Conservation (phyloP, 1,284 basidiomycete species). For the Wallemia hederae region DNA sequence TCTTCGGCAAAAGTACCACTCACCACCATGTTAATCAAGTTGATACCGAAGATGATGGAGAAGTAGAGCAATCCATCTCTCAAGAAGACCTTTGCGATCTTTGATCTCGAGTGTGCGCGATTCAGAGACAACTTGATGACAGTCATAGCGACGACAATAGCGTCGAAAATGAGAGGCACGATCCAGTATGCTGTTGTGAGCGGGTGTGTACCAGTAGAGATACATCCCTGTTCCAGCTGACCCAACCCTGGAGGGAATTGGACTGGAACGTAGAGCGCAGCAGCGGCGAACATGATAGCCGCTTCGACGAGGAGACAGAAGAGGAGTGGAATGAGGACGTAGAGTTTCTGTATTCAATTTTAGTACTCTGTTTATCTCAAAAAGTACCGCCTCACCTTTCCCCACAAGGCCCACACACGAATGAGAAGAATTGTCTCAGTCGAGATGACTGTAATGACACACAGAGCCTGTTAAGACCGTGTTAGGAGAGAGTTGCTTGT, state of each 20-base stretch:
- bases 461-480: neutral
- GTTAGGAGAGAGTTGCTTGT: neutral
- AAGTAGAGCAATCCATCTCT: neutral
- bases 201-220: neutral
- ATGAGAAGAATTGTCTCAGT: neutral
- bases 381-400: neutral
- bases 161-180: neutral
- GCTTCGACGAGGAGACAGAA: neutral
- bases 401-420: neutral
- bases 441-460: neutral
- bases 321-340: neutral
- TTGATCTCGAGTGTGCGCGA: neutral
- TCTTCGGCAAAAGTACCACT: neutral
- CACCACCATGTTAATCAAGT: neutral
- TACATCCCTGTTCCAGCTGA: neutral
- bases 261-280: neutral
- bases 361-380: neutral
- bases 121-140: neutral
- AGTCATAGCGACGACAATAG: neutral
- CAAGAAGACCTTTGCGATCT: neutral
- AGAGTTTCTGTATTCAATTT: neutral
- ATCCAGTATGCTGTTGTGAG: neutral
- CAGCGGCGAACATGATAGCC: neutral
- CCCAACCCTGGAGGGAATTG: neutral
- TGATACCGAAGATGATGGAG: neutral